These are phyloP conservation scores for Papiliotrema flavescens DNA, from an alignment of 1,284 basidiomycete genomes.

Conservation along the genomic window DNA sequence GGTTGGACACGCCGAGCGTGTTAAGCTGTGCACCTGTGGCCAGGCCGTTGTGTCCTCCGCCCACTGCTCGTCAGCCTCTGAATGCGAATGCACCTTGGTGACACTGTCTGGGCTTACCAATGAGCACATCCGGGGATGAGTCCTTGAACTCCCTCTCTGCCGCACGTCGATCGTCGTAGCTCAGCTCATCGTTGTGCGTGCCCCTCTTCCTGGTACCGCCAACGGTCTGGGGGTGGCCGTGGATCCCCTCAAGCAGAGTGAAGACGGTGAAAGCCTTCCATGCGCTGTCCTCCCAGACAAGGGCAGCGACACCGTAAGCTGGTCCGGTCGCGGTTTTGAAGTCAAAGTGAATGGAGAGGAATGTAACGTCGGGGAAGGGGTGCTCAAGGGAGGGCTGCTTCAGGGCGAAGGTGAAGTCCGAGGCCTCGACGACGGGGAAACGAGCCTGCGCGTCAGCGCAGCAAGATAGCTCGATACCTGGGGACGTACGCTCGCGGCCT, in stretches of 20 bases:
- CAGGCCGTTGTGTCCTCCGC: constrained; percentile 65
- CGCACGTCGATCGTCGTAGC: constrained; percentile 27
- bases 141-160: constrained; percentile 50
- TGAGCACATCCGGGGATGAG: constrained; percentile 38
- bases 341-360: constrained; percentile 59
- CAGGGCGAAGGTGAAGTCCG: constrained; percentile 51
- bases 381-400: constrained; percentile 47
- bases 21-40: constrained; percentile 60
- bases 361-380: constrained; percentile 59
- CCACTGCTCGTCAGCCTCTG: constrained; percentile 44
- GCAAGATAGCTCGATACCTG: background rate
- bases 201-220: constrained; percentile 45
- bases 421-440: constrained; percentile 49
- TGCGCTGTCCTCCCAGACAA: constrained; percentile 55
- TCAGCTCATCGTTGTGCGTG: constrained; percentile 32
- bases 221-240: constrained; percentile 54
- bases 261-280: constrained; percentile 62
- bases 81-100: background rate
- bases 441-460: constrained; percentile 26
- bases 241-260: constrained; percentile 60
- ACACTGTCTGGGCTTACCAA: constrained; percentile 35
- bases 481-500: constrained; percentile 26
- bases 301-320: constrained; percentile 56
- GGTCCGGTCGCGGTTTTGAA: constrained; percentile 58
- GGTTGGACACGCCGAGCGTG: constrained; percentile 54